A percentile compares a stretch with the other conserved stretches of the same genome.
These are phyloP conservation scores for Helotiales sp. DNA, from an alignment of 2,329 filamentous ascomycete species.

Conservation along the genomic window DNA sequence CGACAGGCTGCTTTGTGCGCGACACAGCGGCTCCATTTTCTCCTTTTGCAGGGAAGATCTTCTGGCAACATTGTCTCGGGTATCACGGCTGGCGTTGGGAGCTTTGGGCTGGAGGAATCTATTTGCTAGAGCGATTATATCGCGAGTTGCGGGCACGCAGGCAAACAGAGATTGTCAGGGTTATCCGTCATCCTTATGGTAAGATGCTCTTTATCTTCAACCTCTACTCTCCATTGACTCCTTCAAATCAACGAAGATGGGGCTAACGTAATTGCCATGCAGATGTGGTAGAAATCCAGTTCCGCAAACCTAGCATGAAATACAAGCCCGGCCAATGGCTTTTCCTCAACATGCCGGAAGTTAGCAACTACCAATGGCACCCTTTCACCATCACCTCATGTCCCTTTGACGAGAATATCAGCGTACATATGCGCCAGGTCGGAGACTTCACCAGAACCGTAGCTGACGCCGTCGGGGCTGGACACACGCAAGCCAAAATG, in stretches of 20 bases:
- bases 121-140: slow-evolving; percentile 86
- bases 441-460: slow-evolving; percentile 94
- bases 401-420: slow-evolving; percentile 93
- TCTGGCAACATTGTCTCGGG: slow-evolving; percentile 92
- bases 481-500: slow-evolving; percentile 82
- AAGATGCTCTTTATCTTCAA: too few relatives aligned
- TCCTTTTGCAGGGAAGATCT: slow-evolving; percentile 79
- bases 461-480: slow-evolving; percentile 94
- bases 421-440: slow-evolving; percentile 92
- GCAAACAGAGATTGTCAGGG: slow-evolving; percentile 87
- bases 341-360: slow-evolving; percentile 88
- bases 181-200: slow-evolving; percentile 95
- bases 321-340: slow-evolving; percentile 99
- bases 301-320: slow-evolving; percentile 92
- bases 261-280: slow-evolving; percentile 43
- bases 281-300: slow-evolving; percentile 97
- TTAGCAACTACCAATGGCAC: slow-evolving; percentile 94
- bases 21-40: slow-evolving; percentile 75
- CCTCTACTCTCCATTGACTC: too few relatives aligned
- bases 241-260: not conserved
- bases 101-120: slow-evolving; percentile 81
- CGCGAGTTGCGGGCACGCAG: slow-evolving; percentile 86
- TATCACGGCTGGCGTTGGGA: slow-evolving; percentile 99
- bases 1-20: slow-evolving; percentile 94
- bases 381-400: slow-evolving; percentile 99